These are phyloP conservation scores for Huntiella bhutanensis DNA, from an alignment of 2,329 filamentous ascomycete genomes.

Conservation along the genomic window DNA sequence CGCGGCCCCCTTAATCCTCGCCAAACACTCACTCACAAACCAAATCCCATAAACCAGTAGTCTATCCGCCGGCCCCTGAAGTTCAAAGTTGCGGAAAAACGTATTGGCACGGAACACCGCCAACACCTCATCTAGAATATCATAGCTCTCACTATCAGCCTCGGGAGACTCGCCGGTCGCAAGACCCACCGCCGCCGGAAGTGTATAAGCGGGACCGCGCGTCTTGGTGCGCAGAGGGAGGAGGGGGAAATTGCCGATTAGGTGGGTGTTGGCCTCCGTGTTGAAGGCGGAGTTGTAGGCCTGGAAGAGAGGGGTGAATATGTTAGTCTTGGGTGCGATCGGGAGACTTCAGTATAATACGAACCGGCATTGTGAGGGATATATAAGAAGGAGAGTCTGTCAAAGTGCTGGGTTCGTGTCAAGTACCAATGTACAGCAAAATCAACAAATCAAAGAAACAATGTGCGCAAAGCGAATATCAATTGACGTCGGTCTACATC, in stretches of 20 bases:
- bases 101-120: constrained; percentile 92
- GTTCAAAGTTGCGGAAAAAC: constrained; percentile 98
- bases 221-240: constrained; percentile 88
- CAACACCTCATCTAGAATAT: constrained; percentile 86
- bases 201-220: constrained; percentile 81
- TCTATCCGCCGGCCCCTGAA: constrained; percentile 85
- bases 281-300: constrained; percentile 98
- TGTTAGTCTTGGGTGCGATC: no score
- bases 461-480: no score
- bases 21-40: constrained; percentile 78
- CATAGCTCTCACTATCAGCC: constrained; percentile 81
- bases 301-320: constrained; percentile 24
- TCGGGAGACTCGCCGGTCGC: constrained; percentile 47
- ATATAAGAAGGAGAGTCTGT: no score
- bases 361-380: no score
- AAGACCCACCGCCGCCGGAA: constrained; percentile 43
- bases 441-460: no score
- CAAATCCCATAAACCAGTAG: constrained; percentile 93
- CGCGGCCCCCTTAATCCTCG: constrained; percentile 59
- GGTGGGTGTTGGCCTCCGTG: constrained; percentile 48
- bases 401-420: no score
- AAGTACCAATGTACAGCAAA: no score
- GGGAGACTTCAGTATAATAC: no score
- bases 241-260: constrained; percentile 79
- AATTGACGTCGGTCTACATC: no score